Evolutionary conservation across 2,329 filamentous ascomycete genomes (phyloP), one percentile per base, ranked within the genome.

Genomic region (Aspergillus sclerotialis): DNA sequence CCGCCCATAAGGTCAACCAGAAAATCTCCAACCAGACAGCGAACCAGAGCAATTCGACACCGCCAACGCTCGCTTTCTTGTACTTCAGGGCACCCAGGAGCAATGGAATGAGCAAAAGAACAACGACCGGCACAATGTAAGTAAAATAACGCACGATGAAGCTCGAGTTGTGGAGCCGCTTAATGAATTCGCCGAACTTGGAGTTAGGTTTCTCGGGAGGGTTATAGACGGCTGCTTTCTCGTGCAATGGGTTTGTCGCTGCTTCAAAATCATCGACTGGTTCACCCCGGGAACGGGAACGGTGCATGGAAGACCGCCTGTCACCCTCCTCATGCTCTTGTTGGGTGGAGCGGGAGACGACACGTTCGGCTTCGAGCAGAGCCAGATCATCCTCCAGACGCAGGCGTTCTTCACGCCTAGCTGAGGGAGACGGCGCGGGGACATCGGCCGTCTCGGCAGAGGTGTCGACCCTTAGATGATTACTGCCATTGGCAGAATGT

Each of bases 21-120:
- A 95, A 73, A 27, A 94, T 86, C 60, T 94, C 85, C 12, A 95
- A 72, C 90, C 90, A 96, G 42, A 95, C 87, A 18, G 84, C 84
- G 54, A 96, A 95, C 90, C 90, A 96, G 39, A 87, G 67, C 28
- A 95, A 67, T 42, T 78, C 55, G 0, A 94, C 87, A 13, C 82
- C 86, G 1, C 87, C 87, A 3, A 82, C 74, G 9, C 75, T 77
- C 2, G 82, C 68, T 31, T 72, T 44, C n/a, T 68, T 64, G 42
- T 73, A 82, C 1, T 73, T 43, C 12, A 84, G 60, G 2, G 70
- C 72, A 5, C 81, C 82, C 14, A 87, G 59, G 5, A 87, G 63
- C 26, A 85, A 59, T 0, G 83, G 83, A 30, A 85, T 76, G 25
- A 86, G 64, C 4, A 88, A 65, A 4, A 87, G 57, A 9, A 78